Base-by-base conservation (phyloP, 192 early-diverging fungal genomes). In the Linnemannia elongata region DNA sequence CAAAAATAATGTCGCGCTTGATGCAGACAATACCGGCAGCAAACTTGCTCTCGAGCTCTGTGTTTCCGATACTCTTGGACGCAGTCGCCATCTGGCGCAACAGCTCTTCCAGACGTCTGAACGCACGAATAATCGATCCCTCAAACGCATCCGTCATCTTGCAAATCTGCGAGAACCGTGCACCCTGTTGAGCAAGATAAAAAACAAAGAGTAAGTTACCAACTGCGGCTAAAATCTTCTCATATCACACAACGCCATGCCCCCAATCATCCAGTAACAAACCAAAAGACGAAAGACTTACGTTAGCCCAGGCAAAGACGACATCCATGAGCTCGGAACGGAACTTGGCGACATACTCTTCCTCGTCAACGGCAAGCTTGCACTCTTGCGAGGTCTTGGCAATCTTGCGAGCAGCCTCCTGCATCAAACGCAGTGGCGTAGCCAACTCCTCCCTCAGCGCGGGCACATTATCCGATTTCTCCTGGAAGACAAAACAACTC, bases 1-100 rank as follows among this genome's bases (percentile, higher is more conserved):
- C 97, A 92, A 99, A 99, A 42, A 99, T 95, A 90, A 99, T 99
- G 79, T 99, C 98, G 80, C 98, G 92, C 90, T 97, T 97, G 89
- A 99, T 97, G 90, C 95, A 96, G 79, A 92, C 93, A 80, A 97
- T 97, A 75, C 95, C 97, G 69, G 97, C 95, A 24, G 96, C 94
- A 92, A 99, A 98, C 91, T 99, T 99, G 87, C 91, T 95, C 82
- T 98, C 98, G 72, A 99, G 88, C 80, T 97, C 97, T 7, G 92
- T 93, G 82, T 99, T 98, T 68, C 98, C 98, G 72, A 99, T 98
- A 60, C 93, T 95, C 88, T 97, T 98, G 35, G 98, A 94, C 4
- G 98, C 98, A 66, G 92, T 90, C 33, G 93, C 91, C 95, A 99
- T 97, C 85, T 99, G 96, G 74, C 97, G 81, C 79, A 99, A 77